Evolutionary conservation across 352 stramenopile genomes (phyloP).

Genomic region (Globisporangium carolinianum): DNA sequence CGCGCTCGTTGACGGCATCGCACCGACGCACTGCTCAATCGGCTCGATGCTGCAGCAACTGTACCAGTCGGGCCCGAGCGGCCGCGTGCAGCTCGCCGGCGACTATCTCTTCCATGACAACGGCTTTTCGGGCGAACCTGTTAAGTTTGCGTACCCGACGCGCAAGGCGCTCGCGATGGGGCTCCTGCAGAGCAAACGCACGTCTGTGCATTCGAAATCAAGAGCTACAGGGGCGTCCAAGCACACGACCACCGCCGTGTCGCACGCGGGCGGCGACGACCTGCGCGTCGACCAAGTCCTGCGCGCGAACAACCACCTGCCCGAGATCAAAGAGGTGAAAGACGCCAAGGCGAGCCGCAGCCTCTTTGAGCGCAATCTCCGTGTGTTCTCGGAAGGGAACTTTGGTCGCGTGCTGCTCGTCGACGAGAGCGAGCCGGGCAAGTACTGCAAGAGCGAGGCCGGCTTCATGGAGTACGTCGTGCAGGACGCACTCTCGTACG

Average conservation of each 20-base stretch:
- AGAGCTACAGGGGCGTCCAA: neutral
- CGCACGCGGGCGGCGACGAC: neutral
- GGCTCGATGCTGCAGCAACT: conserved; percentile 39
- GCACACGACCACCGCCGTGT: neutral
- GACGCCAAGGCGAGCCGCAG: neutral
- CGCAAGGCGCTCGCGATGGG: conserved; percentile 6
- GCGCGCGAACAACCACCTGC: neutral
- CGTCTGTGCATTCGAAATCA: neutral
- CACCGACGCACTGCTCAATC: conserved; percentile 21
- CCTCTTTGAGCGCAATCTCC: conserved; percentile 6
- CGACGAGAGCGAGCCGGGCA: conserved; percentile 6
- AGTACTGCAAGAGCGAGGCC: conserved; percentile 2
- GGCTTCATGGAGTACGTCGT: conserved; percentile 11
- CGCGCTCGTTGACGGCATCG: conserved; percentile 15
- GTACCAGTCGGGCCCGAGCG: conserved; percentile 40
- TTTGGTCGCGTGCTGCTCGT: conserved; percentile 1
- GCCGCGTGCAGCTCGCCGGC: conserved; percentile 6
- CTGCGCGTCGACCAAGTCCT: neutral
- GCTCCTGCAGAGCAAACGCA: conserved; percentile 4
- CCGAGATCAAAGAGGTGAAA: neutral
- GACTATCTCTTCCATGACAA: conserved; percentile 10
- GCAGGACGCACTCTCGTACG: conserved; percentile 6
- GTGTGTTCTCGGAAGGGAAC: conserved; percentile 2
- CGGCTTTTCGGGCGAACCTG: conserved; percentile 8
- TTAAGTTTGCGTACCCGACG: conserved; percentile 9